These are phyloP conservation scores for Polyplosphaeria fusca DNA, from an alignment of 495 filamentous ascomycete species.

Conservation along the genomic window DNA sequence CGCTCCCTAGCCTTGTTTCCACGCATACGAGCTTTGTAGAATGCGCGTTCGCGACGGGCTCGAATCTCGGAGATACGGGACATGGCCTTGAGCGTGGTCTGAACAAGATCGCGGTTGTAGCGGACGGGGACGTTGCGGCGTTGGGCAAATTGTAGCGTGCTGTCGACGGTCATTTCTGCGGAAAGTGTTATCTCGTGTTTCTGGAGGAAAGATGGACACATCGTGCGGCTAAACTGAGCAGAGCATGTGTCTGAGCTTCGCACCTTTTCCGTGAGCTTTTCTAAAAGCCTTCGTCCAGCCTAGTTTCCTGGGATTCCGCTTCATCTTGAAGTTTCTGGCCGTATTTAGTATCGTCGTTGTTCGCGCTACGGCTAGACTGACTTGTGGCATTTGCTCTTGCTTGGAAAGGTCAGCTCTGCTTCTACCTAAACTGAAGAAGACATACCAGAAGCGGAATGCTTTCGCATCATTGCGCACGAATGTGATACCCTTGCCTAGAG, in stretches of 20 bases:
- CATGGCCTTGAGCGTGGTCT: constrained; percentile 87
- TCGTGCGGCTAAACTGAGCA: too few species aligned
- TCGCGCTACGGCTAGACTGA: too few species aligned
- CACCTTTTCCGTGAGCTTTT: constrained; percentile 48
- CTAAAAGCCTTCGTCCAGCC: constrained; percentile 43
- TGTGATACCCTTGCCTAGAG: constrained; percentile 65
- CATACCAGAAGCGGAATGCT: constrained; percentile 69
- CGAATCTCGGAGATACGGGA: constrained; percentile 85
- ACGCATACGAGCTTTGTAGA: constrained; percentile 88
- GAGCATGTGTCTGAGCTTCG: too few species aligned
- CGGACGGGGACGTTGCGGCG: constrained; percentile 91
- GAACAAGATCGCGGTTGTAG: constrained; percentile 88
- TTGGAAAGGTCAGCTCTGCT: too few species aligned
- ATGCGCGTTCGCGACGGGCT: constrained; percentile 73
- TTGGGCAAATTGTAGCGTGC: constrained; percentile 83
- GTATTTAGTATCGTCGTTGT: too few species aligned
- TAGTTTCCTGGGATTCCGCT: constrained; percentile 72
- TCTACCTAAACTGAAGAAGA: too few species aligned
- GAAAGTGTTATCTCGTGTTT: too few species aligned
- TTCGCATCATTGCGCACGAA: constrained; percentile 79
- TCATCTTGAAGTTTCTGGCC: constrained; percentile 84
- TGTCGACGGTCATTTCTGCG: constrained; percentile 94
- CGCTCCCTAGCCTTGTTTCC: constrained; percentile 80
- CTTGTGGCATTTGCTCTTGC: too few species aligned
- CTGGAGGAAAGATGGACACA: too few species aligned